Percentiles rank a stretch among this genome's conserved stretches.
Evolutionary conservation across 2,329 filamentous ascomycete species (phyloP).

Genomic region (Paraphoma chrysanthemicola): DNA sequence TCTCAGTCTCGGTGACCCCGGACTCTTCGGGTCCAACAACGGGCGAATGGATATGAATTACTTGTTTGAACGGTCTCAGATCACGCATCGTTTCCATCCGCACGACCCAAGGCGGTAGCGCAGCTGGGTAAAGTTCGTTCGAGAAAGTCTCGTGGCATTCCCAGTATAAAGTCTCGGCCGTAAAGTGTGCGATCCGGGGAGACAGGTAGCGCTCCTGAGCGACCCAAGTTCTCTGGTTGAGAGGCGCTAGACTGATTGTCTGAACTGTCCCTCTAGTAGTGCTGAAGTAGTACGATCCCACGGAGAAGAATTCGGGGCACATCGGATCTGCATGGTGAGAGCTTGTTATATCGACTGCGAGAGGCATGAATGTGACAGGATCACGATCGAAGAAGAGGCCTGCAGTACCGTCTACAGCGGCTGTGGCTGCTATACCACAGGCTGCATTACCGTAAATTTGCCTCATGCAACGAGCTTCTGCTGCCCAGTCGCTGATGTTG

Average conservation of each 20-base stretch:
- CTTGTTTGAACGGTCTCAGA: neutral
- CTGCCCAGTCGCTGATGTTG: neutral
- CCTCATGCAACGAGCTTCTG: neutral
- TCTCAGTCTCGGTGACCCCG: neutral
- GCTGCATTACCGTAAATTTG: neutral
- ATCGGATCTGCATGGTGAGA: neutral
- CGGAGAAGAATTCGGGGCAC: neutral
- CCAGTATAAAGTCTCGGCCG: neutral
- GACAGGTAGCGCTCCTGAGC: neutral
- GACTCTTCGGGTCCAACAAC: neutral
- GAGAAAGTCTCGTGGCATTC: neutral
- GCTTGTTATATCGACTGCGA: neutral
- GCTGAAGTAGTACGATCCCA: neutral
- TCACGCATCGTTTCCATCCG: neutral
- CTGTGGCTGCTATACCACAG: neutral
- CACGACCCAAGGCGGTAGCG: neutral
- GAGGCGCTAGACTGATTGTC: neutral
- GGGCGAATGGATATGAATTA: neutral
- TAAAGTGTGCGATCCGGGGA: neutral
- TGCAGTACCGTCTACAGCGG: neutral
- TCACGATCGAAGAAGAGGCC: neutral
- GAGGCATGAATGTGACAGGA: neutral
- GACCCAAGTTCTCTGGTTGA: neutral
- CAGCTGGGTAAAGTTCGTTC: neutral
- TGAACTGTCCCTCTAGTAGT: neutral